Evolutionary conservation across 441 rosid genomes (phyloP), one percentile per base, ranked within the genome.

Genomic region (Pelargonium cotyledonis): DNA sequence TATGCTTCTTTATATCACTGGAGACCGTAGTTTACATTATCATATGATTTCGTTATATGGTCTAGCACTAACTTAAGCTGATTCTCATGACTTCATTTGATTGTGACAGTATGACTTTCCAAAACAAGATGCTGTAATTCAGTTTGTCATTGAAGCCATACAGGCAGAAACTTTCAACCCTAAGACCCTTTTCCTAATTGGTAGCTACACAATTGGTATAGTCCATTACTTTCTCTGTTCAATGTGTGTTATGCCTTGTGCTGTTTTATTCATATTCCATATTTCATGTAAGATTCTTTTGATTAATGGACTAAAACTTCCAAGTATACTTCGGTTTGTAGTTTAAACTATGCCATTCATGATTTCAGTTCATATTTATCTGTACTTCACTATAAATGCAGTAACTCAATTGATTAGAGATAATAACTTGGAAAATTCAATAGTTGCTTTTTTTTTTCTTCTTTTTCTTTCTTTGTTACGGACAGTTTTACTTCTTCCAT

Each of bases 101-200:
- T 68, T 74, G 63, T 72, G 79, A 78, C 85, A 93, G 97, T 86
- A 94, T 72, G 99, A 91, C 85, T 91, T 94, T 75, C 99, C 99
- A 46, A 89, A 86, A 82, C 96, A 94, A 77, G 99, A 91, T 72
- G 87, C 87, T 29, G 96, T 91, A 12, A 84, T 89, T 76, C 97
- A 94, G 75, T 94, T 94, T 70, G 99, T 94, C 69, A 74, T 91
- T 49, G 99, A 94, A 81, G 87, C 96, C 71, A 94, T 91, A 78
- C 96, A 94, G 86, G 99, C 96, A 40, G 97, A 94, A 82, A 73
- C 96, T 51, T 94, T 94, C 74, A 89, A 94, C 81, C 91, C 94
- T 35, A 84, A 82, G 75, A 91, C 96, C 2, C 95, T 94, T 65
- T 91, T 94, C 77, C 84, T 91, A 51, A 89, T 91, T 23, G 97